Evolutionary conservation across 176 grass and related monocot species (phyloP), one percentile per base, ranked within the genome.

Genomic region (Tillandsia leiboldiana): DNA sequence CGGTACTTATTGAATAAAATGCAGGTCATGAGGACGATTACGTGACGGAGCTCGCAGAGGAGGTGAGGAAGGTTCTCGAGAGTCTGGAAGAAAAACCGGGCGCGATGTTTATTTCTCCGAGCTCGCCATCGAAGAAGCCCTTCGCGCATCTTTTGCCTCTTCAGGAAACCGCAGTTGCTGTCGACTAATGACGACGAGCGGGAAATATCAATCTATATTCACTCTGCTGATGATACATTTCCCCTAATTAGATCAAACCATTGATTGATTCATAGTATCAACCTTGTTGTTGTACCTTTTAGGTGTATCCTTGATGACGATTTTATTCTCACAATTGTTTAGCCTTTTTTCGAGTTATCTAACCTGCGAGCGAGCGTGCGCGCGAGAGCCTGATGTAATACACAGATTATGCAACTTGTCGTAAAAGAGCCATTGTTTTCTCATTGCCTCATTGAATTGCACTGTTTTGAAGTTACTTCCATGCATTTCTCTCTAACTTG

Each of bases 1-100:
- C 33, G 5, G 7, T 42, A 42, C 33, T 42, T 42, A 42, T 7
- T 42, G 4, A 54, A 13, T 5, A 24, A 28, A 29, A 57, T 68
- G 51, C 70, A 84, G 82, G 82, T 6, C 82, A 84, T 53, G 65
- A 84, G 79, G 82, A 79, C 6, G 69, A 75, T 66, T 84, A 84
- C 66, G 82, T 84, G 52, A 68, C 74, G 2, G 26, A 73, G 62
- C 70, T 84, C 18, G 76, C 82, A 51, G 70, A 84, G 50, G 75
- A 79, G 65, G 82, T 84, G 48, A 74, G 76, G 12, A 79, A 61
- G 15, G 56, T 23, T 7, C 56, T 61, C 22, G 56, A 61, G 56
- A 61, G 56, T 18, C 22, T 61, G 22, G 22, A 61, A 3, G 56
- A 61, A 61, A 61, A 61, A n/a, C 17, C 56, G 8, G 56, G 17